Percentiles rank a stretch among this genome's conserved stretches.
Conservation (phyloP, 1,284 basidiomycete species). For the Pulveroboletus sp. region DNA sequence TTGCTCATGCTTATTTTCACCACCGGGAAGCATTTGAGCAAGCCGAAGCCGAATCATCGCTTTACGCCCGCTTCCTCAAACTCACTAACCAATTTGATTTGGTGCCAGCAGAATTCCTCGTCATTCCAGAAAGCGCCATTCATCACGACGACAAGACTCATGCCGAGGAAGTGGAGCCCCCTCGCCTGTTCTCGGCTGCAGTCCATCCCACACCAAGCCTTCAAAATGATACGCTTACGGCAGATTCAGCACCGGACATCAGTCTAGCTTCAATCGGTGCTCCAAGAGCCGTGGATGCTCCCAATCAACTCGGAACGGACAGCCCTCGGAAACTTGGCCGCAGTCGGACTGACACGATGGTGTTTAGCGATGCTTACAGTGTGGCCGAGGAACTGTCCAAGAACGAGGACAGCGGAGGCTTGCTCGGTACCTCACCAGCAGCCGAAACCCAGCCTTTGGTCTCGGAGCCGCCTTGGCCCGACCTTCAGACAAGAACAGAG, state of each 20-base stretch:
- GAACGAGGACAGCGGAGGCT: slow-evolving; percentile 20
- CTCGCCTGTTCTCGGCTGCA: slow-evolving; percentile 50
- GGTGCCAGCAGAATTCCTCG: slow-evolving; percentile 78
- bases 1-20: slow-evolving; percentile 94
- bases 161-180: slow-evolving; percentile 45
- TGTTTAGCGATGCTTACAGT: slow-evolving; percentile 56
- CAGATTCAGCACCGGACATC: slow-evolving; percentile 12
- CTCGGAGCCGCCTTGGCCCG: slow-evolving; percentile 15
- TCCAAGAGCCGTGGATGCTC: slow-evolving; percentile 32
- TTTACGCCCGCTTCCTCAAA: slow-evolving; percentile 89
- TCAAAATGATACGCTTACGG: slow-evolving; percentile 23
- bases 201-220: slow-evolving; percentile 36
- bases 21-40: slow-evolving; percentile 90
- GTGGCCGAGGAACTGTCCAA: slow-evolving; percentile 47
- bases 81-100: slow-evolving; percentile 83
- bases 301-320: slow-evolving; percentile 35
- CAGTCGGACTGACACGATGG: slow-evolving; percentile 75
- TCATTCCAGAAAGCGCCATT: slow-evolving; percentile 59
- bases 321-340: slow-evolving; percentile 60
- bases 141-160: slow-evolving; percentile 35
- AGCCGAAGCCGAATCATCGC: slow-evolving; percentile 86
- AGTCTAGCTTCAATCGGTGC: background rate
- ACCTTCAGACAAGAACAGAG: slow-evolving; percentile 17
- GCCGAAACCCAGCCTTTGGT: slow-evolving; percentile 12
- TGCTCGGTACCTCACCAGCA: slow-evolving; percentile 17